Evolutionary conservation across 768 basidiomycete species (phyloP), one percentile per base, ranked within the genome.

Genomic region (Leccinum subtestaceum): DNA sequence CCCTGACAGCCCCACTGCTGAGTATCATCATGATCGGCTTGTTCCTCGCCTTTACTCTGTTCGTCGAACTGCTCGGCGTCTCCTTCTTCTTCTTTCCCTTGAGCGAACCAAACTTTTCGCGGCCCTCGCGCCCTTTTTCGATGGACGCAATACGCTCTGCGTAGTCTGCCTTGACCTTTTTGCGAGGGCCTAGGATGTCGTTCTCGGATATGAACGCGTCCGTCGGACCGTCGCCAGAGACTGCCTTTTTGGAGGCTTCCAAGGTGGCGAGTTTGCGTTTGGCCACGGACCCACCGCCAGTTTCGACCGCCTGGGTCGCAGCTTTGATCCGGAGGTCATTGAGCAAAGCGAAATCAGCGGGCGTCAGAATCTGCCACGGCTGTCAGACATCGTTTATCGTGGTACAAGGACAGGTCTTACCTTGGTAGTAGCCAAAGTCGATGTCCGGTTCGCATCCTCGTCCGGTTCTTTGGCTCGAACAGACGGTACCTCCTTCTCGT

Each of bases 1-100:
- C 79, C 63, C 80, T 78, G n/a, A 93, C 89, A 2, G 86, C 84
- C 1, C 81, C 81, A 59, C 89, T 91, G 52, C 86, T 80, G 61
- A 93, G 75, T 55, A 93, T 86, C 92, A 93, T 94, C 95, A 96
- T 95, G 64, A 96, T 83, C 25, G 95, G 95, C 73, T 98, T 97
- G 73, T 95, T 95, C 70, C 89, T 83, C 40, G 86, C 84, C 83
- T 97, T 97, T 77, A 96, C 92, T 69, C 85, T 80, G 73, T 97
- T 97, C 34, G 95, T 96, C 57, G 89, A 87, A 69, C 91, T 93
- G 73, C 91, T 93, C 59, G 87, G 85, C 11, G 78, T 74, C 36
- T 79, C 91, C 71, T 93, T 93, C 60, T 85, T 92, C 75, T 91
- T 89, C 79, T 95, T 95, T n/a, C 93, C 94, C 76, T 89, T 96